A percentile compares a stretch with the other conserved stretches of the same genome.
Evolutionary conservation across 2,329 filamentous ascomycete species (phyloP).

Genomic region (Colletotrichum trifolii): DNA sequence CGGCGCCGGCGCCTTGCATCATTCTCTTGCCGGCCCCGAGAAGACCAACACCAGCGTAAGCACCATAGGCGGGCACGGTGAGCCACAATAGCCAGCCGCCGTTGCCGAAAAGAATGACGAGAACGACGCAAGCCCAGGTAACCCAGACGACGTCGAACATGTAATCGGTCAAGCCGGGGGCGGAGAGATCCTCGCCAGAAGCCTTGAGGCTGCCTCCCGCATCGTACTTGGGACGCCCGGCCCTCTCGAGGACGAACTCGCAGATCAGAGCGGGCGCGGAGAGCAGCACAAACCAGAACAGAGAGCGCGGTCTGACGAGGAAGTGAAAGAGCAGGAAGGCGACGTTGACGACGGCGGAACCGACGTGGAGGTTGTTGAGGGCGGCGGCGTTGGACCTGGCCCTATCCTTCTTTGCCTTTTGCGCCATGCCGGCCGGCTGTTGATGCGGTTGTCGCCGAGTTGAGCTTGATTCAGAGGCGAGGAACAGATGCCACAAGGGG

Average conservation of each 20-base stretch:
- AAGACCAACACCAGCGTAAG: slow-evolving; percentile 65
- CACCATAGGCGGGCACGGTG: slow-evolving; percentile 65
- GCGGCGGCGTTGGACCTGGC: slow-evolving; percentile 83
- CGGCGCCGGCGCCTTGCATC: slow-evolving; percentile 52
- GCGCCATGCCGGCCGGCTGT: slow-evolving; percentile 59
- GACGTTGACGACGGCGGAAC: slow-evolving; percentile 76
- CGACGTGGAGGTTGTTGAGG: slow-evolving; percentile 84
- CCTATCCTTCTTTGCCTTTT: slow-evolving; percentile 71
- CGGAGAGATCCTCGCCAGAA: slow-evolving; percentile 88
- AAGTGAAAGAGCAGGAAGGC: slow-evolving; percentile 81
- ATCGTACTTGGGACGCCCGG: slow-evolving; percentile 82
- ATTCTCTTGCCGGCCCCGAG: slow-evolving; percentile 65
- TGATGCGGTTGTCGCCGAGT: background rate
- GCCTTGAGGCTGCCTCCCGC: slow-evolving; percentile 75
- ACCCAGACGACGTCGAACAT: slow-evolving; percentile 98
- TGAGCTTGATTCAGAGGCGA: background rate
- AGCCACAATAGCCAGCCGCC: slow-evolving; percentile 72
- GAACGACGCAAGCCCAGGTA: slow-evolving; percentile 81
- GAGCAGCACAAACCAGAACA: slow-evolving; percentile 76
- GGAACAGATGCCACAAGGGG: background rate
- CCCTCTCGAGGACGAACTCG: slow-evolving; percentile 86
- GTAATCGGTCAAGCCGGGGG: slow-evolving; percentile 92
- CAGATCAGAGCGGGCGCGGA: slow-evolving; percentile 81
- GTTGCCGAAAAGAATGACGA: slow-evolving; percentile 84
- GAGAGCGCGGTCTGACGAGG: slow-evolving; percentile 71